Conservation (phyloP, 2,329 filamentous ascomycete genomes). For the Aspergillus aculeatus region DNA sequence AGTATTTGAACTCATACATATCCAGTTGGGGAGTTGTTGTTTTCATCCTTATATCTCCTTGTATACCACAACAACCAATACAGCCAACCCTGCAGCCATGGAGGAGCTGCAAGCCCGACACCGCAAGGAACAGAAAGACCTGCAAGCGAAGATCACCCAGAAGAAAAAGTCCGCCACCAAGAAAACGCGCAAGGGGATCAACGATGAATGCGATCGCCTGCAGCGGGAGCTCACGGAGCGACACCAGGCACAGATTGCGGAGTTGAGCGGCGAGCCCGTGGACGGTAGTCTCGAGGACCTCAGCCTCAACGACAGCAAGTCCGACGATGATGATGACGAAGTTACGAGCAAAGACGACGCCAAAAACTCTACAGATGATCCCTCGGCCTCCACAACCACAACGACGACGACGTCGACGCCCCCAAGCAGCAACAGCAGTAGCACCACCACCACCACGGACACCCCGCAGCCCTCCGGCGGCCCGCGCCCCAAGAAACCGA, state of each 20-base stretch:
- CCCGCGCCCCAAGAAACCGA: slow-evolving; percentile 66
- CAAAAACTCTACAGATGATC: slow-evolving; percentile 2
- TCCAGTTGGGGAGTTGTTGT: not conserved
- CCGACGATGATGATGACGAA: slow-evolving; percentile 2
- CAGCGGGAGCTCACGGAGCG: slow-evolving; percentile 56
- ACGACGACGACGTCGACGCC: slow-evolving; percentile 13
- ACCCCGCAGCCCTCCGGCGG: slow-evolving; percentile 13
- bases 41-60: not conserved
- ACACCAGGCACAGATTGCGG: slow-evolving; percentile 53
- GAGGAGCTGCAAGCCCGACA: slow-evolving; percentile 79
- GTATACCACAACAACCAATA: not conserved
- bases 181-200: slow-evolving; percentile 68
- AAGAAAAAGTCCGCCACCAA: slow-evolving; percentile 98
- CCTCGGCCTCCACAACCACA: slow-evolving; percentile 7
- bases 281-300: slow-evolving; percentile 34
- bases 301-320: slow-evolving; percentile 27
- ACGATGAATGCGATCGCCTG: slow-evolving; percentile 61
- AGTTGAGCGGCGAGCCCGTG: slow-evolving; percentile 40
- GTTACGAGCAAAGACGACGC: not conserved
- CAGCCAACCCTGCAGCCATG: slow-evolving; percentile 42
- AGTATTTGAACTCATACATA: not conserved
- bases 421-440: not conserved
- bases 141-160: slow-evolving; percentile 80
- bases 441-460: slow-evolving; percentile 1
- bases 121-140: slow-evolving; percentile 81